phyloP scores from a whole-genome alignment of 768 basidiomycete species.

The Rubroboletus satanas region DNA sequence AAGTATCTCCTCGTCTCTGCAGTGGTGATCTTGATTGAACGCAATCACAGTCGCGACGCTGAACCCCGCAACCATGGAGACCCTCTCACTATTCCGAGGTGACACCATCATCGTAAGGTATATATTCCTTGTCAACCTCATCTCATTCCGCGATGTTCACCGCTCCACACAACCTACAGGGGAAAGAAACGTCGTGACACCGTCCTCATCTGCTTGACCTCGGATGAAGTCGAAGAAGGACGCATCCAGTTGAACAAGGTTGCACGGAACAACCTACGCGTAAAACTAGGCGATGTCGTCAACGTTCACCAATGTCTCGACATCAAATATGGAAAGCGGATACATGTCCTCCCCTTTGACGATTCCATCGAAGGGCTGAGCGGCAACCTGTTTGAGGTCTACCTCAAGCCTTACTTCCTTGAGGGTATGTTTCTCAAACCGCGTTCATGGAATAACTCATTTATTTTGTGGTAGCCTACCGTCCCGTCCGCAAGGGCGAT shows the following conservation, averaged over 20 bases:
- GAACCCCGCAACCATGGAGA: slow-evolving; percentile 96
- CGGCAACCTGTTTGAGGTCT: slow-evolving; percentile 98
- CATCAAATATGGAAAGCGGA: slow-evolving; percentile 98
- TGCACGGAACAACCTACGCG: slow-evolving; percentile 97
- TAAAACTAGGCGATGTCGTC: slow-evolving; percentile 95
- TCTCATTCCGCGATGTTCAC: background rate
- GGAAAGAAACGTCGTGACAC: slow-evolving; percentile 98
- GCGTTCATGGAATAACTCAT: background rate
- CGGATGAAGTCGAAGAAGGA: slow-evolving; percentile 96
- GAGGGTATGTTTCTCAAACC: slow-evolving; percentile 54
- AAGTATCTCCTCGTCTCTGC: slow-evolving; percentile 20
- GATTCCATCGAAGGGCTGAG: slow-evolving; percentile 97
- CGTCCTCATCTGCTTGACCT: slow-evolving; percentile 92
- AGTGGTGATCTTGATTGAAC: slow-evolving; percentile 15
- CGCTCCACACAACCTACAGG: slow-evolving; percentile 36
- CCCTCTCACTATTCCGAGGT: slow-evolving; percentile 88
- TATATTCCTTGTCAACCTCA: slow-evolving; percentile 13
- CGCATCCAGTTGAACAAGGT: slow-evolving; percentile 99
- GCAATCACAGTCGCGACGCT: slow-evolving; percentile 73
- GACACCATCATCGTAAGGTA: slow-evolving; percentile 95
- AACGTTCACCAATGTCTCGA: slow-evolving; percentile 95
- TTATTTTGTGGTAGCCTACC: slow-evolving; percentile 57
- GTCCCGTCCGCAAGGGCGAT: slow-evolving; percentile 94
- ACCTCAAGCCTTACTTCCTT: slow-evolving; percentile 98
- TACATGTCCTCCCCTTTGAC: slow-evolving; percentile 96